Evolutionary conservation across 73 alveolate species (phyloP).

Genomic region (Tetrahymena thermophila): DNA sequence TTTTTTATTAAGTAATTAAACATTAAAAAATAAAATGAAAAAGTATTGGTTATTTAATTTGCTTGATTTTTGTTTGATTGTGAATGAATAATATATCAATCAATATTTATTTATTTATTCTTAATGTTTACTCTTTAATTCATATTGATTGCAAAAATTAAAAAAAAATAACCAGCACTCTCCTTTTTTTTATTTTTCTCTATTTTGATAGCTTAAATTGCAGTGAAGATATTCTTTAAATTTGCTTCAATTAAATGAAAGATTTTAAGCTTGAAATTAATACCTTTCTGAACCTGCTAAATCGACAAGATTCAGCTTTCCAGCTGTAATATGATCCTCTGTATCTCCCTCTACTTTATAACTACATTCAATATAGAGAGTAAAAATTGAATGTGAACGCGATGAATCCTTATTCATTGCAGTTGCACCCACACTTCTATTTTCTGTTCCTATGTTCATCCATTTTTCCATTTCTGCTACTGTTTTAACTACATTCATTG

Average conservation of each 20-base stretch:
- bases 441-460: slow-evolving; percentile 79
- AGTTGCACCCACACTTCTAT: slow-evolving; percentile 85
- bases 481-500: slow-evolving; percentile 72
- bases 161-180: background rate
- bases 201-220: background rate
- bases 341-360: slow-evolving; percentile 71
- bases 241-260: background rate
- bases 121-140: background rate
- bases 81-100: background rate
- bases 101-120: background rate
- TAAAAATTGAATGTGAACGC: slow-evolving; percentile 90
- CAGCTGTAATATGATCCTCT: slow-evolving; percentile 61
- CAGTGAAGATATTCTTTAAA: background rate
- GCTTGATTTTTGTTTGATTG: background rate
- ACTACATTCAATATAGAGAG: slow-evolving; percentile 83
- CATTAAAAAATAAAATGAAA: background rate
- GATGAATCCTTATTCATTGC: slow-evolving; percentile 91
- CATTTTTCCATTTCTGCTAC: slow-evolving; percentile 73
- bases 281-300: slow-evolving; percentile 96
- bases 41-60: background rate
- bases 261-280: background rate
- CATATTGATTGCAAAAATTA: background rate
- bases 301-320: slow-evolving; percentile 92
- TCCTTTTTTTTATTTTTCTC: background rate
- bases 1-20: background rate